phyloP scores from a whole-genome alignment of 208 protist genomes.

The Trypanosoma conorhini region DNA sequence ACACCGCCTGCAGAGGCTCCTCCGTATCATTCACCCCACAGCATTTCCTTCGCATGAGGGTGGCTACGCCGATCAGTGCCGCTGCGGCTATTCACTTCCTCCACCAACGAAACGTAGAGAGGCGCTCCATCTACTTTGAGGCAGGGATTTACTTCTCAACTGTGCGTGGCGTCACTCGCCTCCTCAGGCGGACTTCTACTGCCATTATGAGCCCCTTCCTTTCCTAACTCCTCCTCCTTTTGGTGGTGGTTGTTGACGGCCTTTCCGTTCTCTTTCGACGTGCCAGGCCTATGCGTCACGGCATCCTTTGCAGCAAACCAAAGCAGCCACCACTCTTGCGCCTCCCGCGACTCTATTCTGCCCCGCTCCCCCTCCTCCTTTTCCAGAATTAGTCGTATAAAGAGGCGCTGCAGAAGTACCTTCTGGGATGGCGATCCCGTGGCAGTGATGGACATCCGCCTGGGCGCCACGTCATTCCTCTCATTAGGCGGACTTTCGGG shows the following conservation, averaged over 20 bases:
- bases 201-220: too few relatives aligned
- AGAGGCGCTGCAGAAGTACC: constrained; percentile 2
- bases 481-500: not conserved
- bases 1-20: not conserved
- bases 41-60: not conserved
- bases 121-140: too few relatives aligned
- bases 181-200: too few relatives aligned
- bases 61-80: not conserved
- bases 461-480: not conserved
- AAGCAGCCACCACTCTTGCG: constrained; percentile 14
- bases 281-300: not conserved
- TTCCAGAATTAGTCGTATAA: constrained; percentile 11
- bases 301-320: not conserved
- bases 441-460: constrained; percentile 3
- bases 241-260: not conserved
- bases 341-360: constrained; percentile 18
- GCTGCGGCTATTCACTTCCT: not conserved
- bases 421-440: not conserved
- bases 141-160: too few relatives aligned
- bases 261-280: not conserved
- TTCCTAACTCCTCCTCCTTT: constrained; percentile 3
- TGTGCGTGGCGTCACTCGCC: too few relatives aligned
- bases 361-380: constrained; percentile 20
- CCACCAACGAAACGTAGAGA: too few relatives aligned
- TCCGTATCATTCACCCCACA: constrained; percentile 5